A percentile compares a stretch with the other conserved stretches of the same genome.
These are phyloP conservation scores for Mucor piriformis DNA, from an alignment of 371 early-diverging fungal species.

Conservation along the genomic window DNA sequence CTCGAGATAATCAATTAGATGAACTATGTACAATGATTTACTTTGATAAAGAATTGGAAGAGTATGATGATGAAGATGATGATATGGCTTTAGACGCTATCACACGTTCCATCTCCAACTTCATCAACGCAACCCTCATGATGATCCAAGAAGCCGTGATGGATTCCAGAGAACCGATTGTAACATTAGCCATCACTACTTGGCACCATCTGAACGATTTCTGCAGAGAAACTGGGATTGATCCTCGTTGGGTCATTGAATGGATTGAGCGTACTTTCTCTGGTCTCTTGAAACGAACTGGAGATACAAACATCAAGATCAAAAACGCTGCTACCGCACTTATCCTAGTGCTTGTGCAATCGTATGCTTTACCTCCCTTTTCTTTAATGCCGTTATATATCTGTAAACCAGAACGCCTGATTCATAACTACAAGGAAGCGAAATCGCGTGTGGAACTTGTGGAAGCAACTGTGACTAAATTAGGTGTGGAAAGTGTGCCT, in stretches of 20 bases:
- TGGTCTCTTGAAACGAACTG: constrained; percentile 58
- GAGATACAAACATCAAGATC: constrained; percentile 66
- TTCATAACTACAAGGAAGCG: constrained; percentile 44
- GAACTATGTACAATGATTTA: neutral
- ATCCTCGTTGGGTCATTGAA: constrained; percentile 38
- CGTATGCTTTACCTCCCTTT: constrained; percentile 51
- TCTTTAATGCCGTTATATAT: constrained; percentile 59
- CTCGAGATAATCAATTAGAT: constrained; percentile 9
- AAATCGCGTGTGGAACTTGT: constrained; percentile 56
- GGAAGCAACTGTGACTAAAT: constrained; percentile 49
- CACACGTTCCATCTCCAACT: constrained; percentile 9
- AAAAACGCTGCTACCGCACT: constrained; percentile 51
- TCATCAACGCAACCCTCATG: constrained; percentile 62
- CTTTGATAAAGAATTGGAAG: neutral
- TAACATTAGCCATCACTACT: constrained; percentile 50
- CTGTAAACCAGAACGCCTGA: constrained; percentile 39
- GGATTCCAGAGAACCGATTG: constrained; percentile 67
- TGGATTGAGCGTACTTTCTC: constrained; percentile 59
- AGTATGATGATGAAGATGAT: neutral
- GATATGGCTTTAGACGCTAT: neutral
- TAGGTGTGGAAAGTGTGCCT: constrained; percentile 37
- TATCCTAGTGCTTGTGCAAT: constrained; percentile 56
- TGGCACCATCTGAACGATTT: constrained; percentile 59
- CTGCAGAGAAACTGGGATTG: constrained; percentile 1
- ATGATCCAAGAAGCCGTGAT: constrained; percentile 62